Evolutionary conservation across 1,284 basidiomycete genomes (phyloP), one percentile per base, ranked within the genome.

Genomic region (Exobasidium cylindrosporum): DNA sequence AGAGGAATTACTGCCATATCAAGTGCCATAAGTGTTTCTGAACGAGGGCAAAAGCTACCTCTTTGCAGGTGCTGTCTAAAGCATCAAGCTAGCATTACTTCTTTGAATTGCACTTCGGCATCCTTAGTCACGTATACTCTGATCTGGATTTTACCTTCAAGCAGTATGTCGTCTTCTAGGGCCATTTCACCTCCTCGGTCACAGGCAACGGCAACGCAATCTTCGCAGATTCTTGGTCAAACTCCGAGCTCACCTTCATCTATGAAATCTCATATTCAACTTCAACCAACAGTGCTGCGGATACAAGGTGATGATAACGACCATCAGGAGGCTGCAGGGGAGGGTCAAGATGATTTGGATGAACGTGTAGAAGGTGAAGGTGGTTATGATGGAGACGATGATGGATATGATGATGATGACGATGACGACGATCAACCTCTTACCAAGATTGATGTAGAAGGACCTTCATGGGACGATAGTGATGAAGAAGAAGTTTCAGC

Each of bases 401-500:
- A 66, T 14, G 69, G 68, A 56, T 67, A 71, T n/a, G 69, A 60
- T 24, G 66, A 68, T 35, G 65, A 61, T 58, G 64, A 69, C 17
- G 61, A 69, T 21, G 57, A 61, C 1, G 63, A 61, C 1, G 63
- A 63, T 47, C 32, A 67, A 56, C 67, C 61, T 21, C 61, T 67
- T 31, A 65, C 67, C 4, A 64, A 63, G 17, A 69, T 69, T 30
- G 58, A 69, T 6, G 67, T 71, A 21, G 40, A 24, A 47, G 64
- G 64, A 0, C 54, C 64, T 29, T 58, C 67, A 6, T 71, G 69
- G 69, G 69, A 71, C 46, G 69, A 71, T 4, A 69, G 67, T 58
- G 67, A 67, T 57, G 69, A 71, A 11, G 69, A 71, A 40, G 69
- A 71, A 4, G 67, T 54, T 24, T 30, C 49, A 4, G 43, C 5